Evolutionary conservation across 768 basidiomycete genomes (phyloP).

Genomic region (Pholiota microspora): DNA sequence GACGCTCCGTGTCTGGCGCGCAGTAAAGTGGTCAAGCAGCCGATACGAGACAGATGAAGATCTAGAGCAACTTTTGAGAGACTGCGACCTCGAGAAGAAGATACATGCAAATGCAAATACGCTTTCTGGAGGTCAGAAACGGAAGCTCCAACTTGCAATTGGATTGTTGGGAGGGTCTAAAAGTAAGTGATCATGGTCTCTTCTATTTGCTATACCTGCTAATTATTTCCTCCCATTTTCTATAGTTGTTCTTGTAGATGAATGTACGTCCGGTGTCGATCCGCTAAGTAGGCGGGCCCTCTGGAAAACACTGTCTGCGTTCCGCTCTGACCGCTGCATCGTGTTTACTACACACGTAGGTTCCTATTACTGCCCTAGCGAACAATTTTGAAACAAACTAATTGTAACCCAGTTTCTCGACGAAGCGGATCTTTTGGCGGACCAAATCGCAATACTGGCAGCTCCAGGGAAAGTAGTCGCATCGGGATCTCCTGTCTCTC

Average conservation of each 20-base stretch:
- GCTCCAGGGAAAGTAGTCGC: conserved; percentile 79
- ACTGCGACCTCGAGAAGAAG: conserved; percentile 75
- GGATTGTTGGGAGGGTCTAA: conserved; percentile 76
- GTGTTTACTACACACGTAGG: conserved; percentile 79
- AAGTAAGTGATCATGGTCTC: conserved; percentile 31
- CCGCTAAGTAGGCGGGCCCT: conserved; percentile 75
- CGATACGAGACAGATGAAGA: conserved; percentile 49
- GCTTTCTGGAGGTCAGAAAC: conserved; percentile 78
- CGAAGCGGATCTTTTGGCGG: conserved; percentile 76
- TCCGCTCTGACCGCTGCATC: conserved; percentile 63
- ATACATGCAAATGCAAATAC: conserved; percentile 63
- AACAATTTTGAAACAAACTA: background rate
- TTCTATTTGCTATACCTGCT: no score
- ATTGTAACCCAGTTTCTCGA: conserved; percentile 55
- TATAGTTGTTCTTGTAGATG: conserved; percentile 54
- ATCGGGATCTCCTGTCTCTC: conserved; percentile 64
- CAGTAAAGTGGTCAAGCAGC: conserved; percentile 70
- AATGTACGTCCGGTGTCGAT: conserved; percentile 81
- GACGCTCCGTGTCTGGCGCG: conserved; percentile 70
- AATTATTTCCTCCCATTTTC: no score
- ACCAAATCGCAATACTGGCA: conserved; percentile 71
- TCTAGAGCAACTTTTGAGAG: conserved; percentile 57
- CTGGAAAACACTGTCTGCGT: conserved; percentile 71
- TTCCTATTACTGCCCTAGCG: background rate
- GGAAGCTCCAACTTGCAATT: conserved; percentile 79